Evolutionary conservation across 768 basidiomycete genomes (phyloP).

Genomic region (Pleurotus djamor): DNA sequence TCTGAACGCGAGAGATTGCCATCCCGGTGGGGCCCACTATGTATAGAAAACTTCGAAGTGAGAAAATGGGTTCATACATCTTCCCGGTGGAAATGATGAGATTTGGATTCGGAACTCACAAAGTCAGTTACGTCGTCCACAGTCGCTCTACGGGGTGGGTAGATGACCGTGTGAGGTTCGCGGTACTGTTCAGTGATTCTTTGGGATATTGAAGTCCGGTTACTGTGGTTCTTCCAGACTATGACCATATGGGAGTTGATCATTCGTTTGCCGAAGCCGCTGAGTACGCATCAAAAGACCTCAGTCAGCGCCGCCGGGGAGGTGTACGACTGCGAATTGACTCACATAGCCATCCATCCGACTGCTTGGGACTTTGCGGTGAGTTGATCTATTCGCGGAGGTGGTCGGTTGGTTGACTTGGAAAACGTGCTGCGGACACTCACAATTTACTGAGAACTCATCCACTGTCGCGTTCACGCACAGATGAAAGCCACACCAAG

Average conservation of each 20-base stretch:
- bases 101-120: conserved; percentile 30
- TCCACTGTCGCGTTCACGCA: conserved; percentile 49
- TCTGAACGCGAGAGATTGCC: conserved; percentile 37
- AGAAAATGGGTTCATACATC: no score
- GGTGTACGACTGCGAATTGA: background rate
- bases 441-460: conserved; percentile 42
- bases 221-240: conserved; percentile 48
- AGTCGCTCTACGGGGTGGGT: conserved; percentile 45
- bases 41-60: background rate
- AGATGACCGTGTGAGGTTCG: conserved; percentile 40
- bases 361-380: conserved; percentile 32
- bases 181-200: conserved; percentile 43
- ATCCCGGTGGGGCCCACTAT: conserved; percentile 18
- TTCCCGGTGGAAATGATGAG: background rate
- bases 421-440: background rate
- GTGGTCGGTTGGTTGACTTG: background rate
- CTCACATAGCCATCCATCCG: conserved; percentile 57
- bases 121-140: conserved; percentile 16
- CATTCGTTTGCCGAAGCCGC: conserved; percentile 53
- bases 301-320: background rate
- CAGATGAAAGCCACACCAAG: conserved; percentile 37
- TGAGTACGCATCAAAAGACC: conserved; percentile 16
- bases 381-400: conserved; percentile 36
- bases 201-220: conserved; percentile 56
- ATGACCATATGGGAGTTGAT: conserved; percentile 54